Conservation (phyloP, 306 rosid species). For the Trichosanthes truncata region DNA sequence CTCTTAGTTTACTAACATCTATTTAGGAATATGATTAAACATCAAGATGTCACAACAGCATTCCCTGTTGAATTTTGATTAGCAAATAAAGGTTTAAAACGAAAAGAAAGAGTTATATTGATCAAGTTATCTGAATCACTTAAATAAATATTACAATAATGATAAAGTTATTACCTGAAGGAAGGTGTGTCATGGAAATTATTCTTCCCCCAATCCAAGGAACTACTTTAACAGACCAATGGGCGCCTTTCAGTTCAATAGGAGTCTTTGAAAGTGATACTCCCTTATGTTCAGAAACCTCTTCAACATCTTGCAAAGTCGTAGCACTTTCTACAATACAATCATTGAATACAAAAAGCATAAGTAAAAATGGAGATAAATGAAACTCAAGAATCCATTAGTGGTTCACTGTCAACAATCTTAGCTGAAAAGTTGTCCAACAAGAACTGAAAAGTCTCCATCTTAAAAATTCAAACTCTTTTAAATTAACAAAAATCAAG, state of each 20-base stretch:
- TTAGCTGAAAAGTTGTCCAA: not conserved
- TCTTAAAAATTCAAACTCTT: not conserved
- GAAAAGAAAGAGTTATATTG: not conserved
- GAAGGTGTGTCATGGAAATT: constrained; percentile 71
- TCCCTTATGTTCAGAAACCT: constrained; percentile 54
- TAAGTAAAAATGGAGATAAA: not conserved
- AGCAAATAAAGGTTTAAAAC: not conserved
- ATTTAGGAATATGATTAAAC: not conserved
- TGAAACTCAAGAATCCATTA: not conserved
- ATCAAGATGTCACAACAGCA: not conserved
- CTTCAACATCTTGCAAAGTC: constrained; percentile 57
- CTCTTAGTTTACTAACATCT: not conserved
- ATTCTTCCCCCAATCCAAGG: constrained; percentile 98
- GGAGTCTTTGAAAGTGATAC: constrained; percentile 50
- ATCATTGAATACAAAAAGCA: constrained; percentile 11
- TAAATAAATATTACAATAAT: not conserved
- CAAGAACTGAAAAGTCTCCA: not conserved
- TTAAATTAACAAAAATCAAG: not conserved
- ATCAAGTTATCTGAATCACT: not conserved
- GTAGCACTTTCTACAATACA: constrained; percentile 46
- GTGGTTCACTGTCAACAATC: not conserved
- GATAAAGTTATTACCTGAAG: constrained; percentile 47
- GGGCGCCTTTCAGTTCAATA: constrained; percentile 59
- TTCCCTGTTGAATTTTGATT: not conserved
- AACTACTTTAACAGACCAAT: constrained; percentile 63